Percentiles rank a stretch among this genome's conserved stretches.
Evolutionary conservation across 148 eudicot species (phyloP).

Genomic region (Silene conica): DNA sequence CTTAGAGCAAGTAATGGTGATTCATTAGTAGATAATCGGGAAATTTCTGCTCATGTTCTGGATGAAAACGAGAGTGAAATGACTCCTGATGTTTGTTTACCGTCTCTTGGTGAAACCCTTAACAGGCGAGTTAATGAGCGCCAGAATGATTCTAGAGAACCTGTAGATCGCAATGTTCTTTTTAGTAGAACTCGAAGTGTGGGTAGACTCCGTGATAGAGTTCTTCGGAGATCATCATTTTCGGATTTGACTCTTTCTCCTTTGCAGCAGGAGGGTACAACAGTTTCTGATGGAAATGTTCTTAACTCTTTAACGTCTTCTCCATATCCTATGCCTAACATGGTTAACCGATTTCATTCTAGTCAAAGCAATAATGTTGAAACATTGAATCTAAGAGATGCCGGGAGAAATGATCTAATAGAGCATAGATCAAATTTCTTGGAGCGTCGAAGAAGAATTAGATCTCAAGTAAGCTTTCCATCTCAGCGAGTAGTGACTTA

Average conservation of each 20-base stretch:
- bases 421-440: conserved; percentile 85
- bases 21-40: conserved; percentile 31
- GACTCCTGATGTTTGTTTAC: conserved; percentile 26
- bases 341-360: conserved; percentile 33
- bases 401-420: conserved; percentile 58
- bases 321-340: conserved; percentile 32
- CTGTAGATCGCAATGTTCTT: conserved; percentile 67
- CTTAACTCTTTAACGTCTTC: conserved; percentile 40
- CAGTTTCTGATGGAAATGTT: conserved; percentile 39
- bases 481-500: background rate
- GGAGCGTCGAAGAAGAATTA: conserved; percentile 90
- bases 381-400: conserved; percentile 44
- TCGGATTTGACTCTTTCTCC: conserved; percentile 56
- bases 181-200: conserved; percentile 94
- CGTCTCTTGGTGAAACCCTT: conserved; percentile 45
- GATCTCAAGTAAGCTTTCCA: conserved; percentile 76
- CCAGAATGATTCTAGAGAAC: conserved; percentile 52
- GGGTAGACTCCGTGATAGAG: conserved; percentile 97
- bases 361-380: conserved; percentile 47
- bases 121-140: conserved; percentile 48
- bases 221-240: conserved; percentile 70
- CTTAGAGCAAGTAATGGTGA: conserved; percentile 34
- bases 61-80: conserved; percentile 31
- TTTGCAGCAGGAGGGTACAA: conserved; percentile 43
- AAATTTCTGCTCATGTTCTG: conserved; percentile 29